phyloP scores from a whole-genome alignment of 305 asterid species.

The Solanum chacoense region DNA sequence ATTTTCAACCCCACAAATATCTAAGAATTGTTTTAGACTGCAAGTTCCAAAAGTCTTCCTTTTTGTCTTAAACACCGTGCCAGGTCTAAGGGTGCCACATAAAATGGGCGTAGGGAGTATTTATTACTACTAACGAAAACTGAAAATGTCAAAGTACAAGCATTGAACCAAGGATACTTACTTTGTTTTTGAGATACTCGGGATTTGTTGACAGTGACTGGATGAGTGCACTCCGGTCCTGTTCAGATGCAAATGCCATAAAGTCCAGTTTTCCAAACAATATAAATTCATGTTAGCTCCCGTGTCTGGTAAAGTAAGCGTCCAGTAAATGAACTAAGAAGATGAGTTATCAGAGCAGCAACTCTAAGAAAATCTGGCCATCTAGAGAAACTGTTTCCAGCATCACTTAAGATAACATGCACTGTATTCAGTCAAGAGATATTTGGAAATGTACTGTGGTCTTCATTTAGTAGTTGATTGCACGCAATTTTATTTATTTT shows the following conservation, averaged over 20 bases:
- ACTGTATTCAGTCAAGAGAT: not conserved
- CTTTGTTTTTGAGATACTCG: constrained; percentile 81
- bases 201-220: constrained; percentile 89
- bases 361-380: not conserved
- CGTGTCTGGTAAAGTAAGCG: not conserved
- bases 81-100: not conserved
- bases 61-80: not conserved
- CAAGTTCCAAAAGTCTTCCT: not conserved
- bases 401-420: not conserved
- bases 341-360: not conserved
- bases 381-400: not conserved
- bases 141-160: not conserved
- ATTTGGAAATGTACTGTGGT: not conserved
- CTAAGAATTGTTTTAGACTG: not conserved
- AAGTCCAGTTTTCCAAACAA: not conserved
- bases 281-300: not conserved
- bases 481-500: not conserved
- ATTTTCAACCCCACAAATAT: not conserved
- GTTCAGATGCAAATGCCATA: constrained; percentile 14
- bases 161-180: constrained; percentile 13
- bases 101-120: not conserved
- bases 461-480: not conserved
- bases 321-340: not conserved
- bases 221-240: constrained; percentile 83
- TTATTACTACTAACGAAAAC: not conserved